Base-by-base conservation (phyloP, 2,329 filamentous ascomycete species). In the Didymella exigua region DNA sequence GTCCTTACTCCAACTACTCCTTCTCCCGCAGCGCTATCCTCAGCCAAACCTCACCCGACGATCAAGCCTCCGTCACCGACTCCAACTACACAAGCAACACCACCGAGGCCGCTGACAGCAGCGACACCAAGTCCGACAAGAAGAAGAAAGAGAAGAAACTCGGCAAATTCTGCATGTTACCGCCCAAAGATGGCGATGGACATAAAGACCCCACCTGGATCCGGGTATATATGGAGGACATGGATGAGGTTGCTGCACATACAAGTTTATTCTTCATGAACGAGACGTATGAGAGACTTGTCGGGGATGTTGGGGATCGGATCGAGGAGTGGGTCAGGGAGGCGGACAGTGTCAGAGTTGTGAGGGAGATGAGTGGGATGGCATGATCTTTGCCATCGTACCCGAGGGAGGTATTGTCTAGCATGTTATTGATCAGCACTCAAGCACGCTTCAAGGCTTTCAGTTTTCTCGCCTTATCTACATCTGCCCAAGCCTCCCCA, bases 221-320 rank as follows among this genome's bases (percentile, higher is more conserved):
- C 1, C 81, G 87, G 38, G 84, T 96, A 2, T 87, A 86, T 66
- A 95, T 97, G 89, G 83, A 88, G 54, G 87, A 86, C 47, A 86
- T 95, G 57, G 92, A 96, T 69, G 90, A 96, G 74, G 89, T 96
- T 1, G 87, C 85, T 6, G 93, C 92, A 9, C 92, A 96, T 71
- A 93, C 90, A 58, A 88, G 89, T 0, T 77, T 96, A 46, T 96
- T 96, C 76, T 84, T 90, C 11, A 76, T 86, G 0, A 87, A 88
- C 6, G 81, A 86, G 56, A 87, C 90, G 53, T 93, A 95, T 68
- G 89, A 92, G 65, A 77, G 76, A 59, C 77, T 93, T n/a, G 86
- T 93, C n/a, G 87, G 87, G 0, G 88, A 93, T 71, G 87, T 91
- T 2, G 87, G 85, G 3, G 81, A 81, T 26, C 78, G 85, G 54